Percentiles rank a stretch among this genome's conserved stretches.
Evolutionary conservation across 306 rosid species (phyloP).

Genomic region (Vigna hirtella): DNA sequence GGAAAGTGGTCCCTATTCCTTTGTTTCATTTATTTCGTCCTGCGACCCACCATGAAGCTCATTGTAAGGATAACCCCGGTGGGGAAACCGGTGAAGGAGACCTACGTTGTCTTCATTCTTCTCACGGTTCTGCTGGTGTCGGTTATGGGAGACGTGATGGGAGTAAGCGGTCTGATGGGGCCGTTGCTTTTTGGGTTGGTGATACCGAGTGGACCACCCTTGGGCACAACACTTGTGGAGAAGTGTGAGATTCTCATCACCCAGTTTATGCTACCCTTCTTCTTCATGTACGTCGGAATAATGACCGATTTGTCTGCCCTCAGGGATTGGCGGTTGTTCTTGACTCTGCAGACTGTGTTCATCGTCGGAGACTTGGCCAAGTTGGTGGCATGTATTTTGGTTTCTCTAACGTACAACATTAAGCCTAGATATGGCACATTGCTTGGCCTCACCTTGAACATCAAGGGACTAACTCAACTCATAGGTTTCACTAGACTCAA

Average conservation of each 20-base stretch:
- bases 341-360: slow-evolving; percentile 37
- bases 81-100: slow-evolving; percentile 48
- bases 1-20: neutral
- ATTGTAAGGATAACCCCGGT: slow-evolving; percentile 29
- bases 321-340: neutral
- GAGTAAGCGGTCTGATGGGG: slow-evolving; percentile 26
- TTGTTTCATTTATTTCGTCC: rapidly evolving
- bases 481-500: slow-evolving; percentile 17
- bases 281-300: slow-evolving; percentile 34
- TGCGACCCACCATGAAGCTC: slow-evolving; percentile 33
- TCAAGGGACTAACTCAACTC: slow-evolving; percentile 57
- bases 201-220: slow-evolving; percentile 49
- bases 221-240: slow-evolving; percentile 44
- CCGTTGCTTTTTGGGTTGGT: slow-evolving; percentile 35
- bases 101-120: slow-evolving; percentile 34
- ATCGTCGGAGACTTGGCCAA: slow-evolving; percentile 24
- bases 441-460: slow-evolving; percentile 54
- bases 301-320: neutral
- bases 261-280: slow-evolving; percentile 42
- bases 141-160: neutral
- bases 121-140: slow-evolving; percentile 5
- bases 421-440: slow-evolving; percentile 41
- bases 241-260: slow-evolving; percentile 9
- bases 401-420: slow-evolving; percentile 46
- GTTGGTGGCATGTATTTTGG: slow-evolving; percentile 31